Evolutionary conservation across 371 early-diverging fungal genomes (phyloP), one percentile per base, ranked within the genome.

Genomic region (Choanephora cucurbitarum): DNA sequence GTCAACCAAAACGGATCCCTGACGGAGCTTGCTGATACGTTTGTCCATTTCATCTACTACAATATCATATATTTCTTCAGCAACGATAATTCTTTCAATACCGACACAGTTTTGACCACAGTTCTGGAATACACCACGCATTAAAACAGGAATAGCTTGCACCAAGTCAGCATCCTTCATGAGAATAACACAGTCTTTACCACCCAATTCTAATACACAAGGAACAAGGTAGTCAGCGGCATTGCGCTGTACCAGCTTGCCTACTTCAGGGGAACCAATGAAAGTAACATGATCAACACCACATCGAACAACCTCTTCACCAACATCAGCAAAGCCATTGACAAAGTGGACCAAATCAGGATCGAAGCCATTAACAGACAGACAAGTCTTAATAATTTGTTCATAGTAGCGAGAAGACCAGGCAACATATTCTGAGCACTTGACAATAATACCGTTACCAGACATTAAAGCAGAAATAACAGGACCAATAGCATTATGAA

Each of bases 31-130:
- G 28, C 63, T 62, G 39, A 93, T 77, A 40, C 82, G 81, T 10
- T 63, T 58, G 7, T 66, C 56, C 70, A 88, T 77, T 58, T 82
- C 84, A 15, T 66, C 76, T 1, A 93, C 81, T 44, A 91, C 80
- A 51, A 69, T 61, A 47, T 91, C 91, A 64, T 93, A 89, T 18
- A 88, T 69, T 44, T 62, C 72, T 46, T 72, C 71, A 48, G 91
- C 91, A 31, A 89, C 71, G 49, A 91, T 71, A 22, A 92, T 83
- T 54, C 90, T 81, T 67, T 91, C 89, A 33, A 89, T 77, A 45
- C 91, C 93, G 58, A 91, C 84, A 67, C 94, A 93, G 67, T 91
- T 93, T 64, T 93, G 94, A 14, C 93, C 93, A 52, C 89, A 81
- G 69, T 92, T 93, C 53, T 91, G 91, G 76, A 93, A 87, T 3